A percentile compares a stretch with the other conserved stretches of the same genome.
Evolutionary conservation across 805 yeast genomes (phyloP).

Genomic region (Lipomyces spencermartinsiae): DNA sequence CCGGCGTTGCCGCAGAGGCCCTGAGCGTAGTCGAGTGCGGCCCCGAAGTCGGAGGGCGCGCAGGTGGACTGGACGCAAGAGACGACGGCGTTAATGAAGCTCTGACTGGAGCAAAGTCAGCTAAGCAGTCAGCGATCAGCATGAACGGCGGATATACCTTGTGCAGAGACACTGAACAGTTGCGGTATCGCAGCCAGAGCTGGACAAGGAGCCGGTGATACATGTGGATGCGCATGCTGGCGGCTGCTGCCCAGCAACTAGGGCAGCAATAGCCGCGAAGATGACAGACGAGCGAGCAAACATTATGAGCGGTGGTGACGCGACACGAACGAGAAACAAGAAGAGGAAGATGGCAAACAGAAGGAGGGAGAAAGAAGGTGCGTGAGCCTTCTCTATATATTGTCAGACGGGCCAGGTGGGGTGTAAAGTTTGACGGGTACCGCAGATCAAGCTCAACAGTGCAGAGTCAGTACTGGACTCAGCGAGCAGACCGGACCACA

Average conservation of each 20-base stretch:
- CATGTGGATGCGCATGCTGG: slow-evolving; percentile 36
- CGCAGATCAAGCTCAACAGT: too few species aligned
- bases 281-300: slow-evolving; percentile 6
- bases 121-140: background rate
- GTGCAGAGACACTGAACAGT: slow-evolving; percentile 30
- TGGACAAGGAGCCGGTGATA: slow-evolving; percentile 25
- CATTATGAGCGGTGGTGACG: background rate
- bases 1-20: slow-evolving; percentile 34
- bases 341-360: background rate
- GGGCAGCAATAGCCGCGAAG: slow-evolving; percentile 10
- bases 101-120: background rate
- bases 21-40: slow-evolving; percentile 35
- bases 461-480: too few species aligned
- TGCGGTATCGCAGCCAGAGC: slow-evolving; percentile 34
- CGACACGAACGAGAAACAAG: background rate
- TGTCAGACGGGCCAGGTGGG: background rate
- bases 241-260: slow-evolving; percentile 19
- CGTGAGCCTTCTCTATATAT: background rate
- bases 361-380: background rate
- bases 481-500: too few species aligned
- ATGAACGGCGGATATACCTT: slow-evolving; percentile 11
- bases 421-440: background rate
- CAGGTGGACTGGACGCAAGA: slow-evolving; percentile 32
- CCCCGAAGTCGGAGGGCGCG: slow-evolving; percentile 26
- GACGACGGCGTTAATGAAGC: slow-evolving; percentile 32